Base-by-base conservation (phyloP, 192 early-diverging fungal species). In the Umbelopsis isabellina region DNA sequence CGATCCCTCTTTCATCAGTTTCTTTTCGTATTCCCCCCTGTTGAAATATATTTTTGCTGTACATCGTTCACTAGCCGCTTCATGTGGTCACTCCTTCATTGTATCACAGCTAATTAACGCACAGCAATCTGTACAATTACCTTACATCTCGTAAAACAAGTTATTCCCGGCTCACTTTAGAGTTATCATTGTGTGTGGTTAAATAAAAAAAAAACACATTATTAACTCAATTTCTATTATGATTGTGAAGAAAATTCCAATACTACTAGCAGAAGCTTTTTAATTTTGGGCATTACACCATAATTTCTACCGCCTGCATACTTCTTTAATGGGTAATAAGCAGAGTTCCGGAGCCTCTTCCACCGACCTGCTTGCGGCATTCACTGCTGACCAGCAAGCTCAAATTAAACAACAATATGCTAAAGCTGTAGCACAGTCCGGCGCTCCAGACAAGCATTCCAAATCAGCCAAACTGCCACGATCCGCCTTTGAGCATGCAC, bases 111-210 rank as follows among this genome's bases (percentile, higher is more conserved):
- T 61, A 61, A 35, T 30, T 1, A 30, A 61, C 25, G 33, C 55
- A 61, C 25, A 61, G 55, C 55, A 61, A 12, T 27, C 25, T 61
- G 55, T 61, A 61, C 21, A 37, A 61, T 61, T 61, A 61, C 55
- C 27, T 41, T 41, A 41, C 37, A 41, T 41, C 37, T 41, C 37
- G 37, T 41, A 41, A 41, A 41, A 41, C 37, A 41, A 41, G 6
- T 1, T 41, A 41, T 41, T 41, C 37, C 37, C 37, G 37, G 10
- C 37, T 41, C 37, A 41, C 37, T 4, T 41, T 9, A 10, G 37
- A 41, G 37, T 41, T 41, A 41, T 41, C 10, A 5, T 41, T 41
- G 37, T 41, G 37, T 41, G 37, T 41, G 37, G 37, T 41, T 41
- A 1, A 41, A 41, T 4, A 4, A 41, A 41, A 4, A 30, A 41